Percentiles rank a stretch among this genome's conserved stretches.
Conservation (phyloP, 345 rosid genomes). For the Odontarrhena argentea region DNA sequence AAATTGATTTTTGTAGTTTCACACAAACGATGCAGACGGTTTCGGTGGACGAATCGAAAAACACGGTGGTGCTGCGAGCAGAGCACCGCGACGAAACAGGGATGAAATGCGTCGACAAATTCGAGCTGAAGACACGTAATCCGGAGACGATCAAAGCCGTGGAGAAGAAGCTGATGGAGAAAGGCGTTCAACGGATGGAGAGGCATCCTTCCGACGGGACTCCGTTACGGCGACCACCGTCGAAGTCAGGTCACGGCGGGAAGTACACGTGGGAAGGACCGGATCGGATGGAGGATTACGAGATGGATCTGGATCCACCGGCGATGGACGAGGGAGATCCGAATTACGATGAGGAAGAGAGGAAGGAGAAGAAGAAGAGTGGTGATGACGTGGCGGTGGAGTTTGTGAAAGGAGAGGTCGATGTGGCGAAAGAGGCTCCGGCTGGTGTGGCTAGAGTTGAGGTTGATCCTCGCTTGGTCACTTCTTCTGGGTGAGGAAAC, state of each 20-base stretch:
- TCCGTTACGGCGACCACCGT: conserved; percentile 55
- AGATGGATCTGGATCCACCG: conserved; percentile 51
- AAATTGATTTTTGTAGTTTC: not conserved
- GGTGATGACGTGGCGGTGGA: conserved; percentile 49
- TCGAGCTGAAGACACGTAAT: conserved; percentile 50
- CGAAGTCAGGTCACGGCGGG: conserved; percentile 81
- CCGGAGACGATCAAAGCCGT: conserved; percentile 62
- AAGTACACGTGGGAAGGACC: conserved; percentile 97
- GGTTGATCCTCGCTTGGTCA: conserved; percentile 52
- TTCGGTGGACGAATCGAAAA: conserved; percentile 48
- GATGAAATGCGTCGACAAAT: conserved; percentile 50
- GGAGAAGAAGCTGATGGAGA: conserved; percentile 66
- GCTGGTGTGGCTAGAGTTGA: conserved; percentile 68
- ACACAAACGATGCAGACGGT: conserved; percentile 30
- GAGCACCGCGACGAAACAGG: conserved; percentile 55
- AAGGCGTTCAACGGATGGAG: conserved; percentile 75
- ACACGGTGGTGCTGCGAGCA: conserved; percentile 52
- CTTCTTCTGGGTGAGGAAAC: not conserved
- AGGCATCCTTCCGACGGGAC: conserved; percentile 69
- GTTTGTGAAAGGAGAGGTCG: conserved; percentile 59
- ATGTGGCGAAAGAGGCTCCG: conserved; percentile 55
- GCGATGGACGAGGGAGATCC: conserved; percentile 84
- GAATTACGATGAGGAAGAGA: conserved; percentile 67
- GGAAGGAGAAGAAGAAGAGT: conserved; percentile 37
- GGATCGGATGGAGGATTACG: conserved; percentile 48